Conservation (phyloP, 345 rosid genomes). For the Adansonia digitata region DNA sequence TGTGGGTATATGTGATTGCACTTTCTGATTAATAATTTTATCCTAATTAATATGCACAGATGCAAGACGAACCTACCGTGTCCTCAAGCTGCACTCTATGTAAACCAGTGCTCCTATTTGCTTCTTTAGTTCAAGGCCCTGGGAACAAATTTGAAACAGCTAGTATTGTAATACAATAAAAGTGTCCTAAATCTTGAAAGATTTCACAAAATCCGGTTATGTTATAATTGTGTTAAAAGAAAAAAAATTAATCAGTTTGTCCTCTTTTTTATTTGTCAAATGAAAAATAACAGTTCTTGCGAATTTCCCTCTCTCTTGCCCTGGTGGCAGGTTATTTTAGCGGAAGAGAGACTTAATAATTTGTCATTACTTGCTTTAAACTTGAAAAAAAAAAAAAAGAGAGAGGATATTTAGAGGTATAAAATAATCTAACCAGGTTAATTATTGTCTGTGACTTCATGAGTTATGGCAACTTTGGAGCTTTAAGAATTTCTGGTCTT, state of each 20-base stretch:
- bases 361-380: too few species aligned
- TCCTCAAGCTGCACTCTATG: constrained; percentile 77
- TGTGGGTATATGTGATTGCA: not conserved
- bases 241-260: too few species aligned
- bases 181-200: not conserved
- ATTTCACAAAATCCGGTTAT: not conserved
- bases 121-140: constrained; percentile 74
- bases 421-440: not conserved
- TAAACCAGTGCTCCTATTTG: constrained; percentile 70
- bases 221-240: too few species aligned
- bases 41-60: not conserved
- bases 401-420: not conserved
- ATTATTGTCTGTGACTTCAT: not conserved
- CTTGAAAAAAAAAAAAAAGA: too few species aligned
- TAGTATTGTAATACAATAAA: not conserved
- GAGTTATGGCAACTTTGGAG: not conserved
- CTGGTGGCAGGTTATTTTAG: too few species aligned
- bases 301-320: too few species aligned
- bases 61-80: constrained; percentile 52
- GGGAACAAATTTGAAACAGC: constrained; percentile 9
- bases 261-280: too few species aligned
- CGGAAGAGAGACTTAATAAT: too few species aligned
- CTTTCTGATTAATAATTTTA: not conserved
- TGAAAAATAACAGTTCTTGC: too few species aligned
- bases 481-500: not conserved